Conservation (phyloP, 352 stramenopile species). For the Phytophthora europaea region DNA sequence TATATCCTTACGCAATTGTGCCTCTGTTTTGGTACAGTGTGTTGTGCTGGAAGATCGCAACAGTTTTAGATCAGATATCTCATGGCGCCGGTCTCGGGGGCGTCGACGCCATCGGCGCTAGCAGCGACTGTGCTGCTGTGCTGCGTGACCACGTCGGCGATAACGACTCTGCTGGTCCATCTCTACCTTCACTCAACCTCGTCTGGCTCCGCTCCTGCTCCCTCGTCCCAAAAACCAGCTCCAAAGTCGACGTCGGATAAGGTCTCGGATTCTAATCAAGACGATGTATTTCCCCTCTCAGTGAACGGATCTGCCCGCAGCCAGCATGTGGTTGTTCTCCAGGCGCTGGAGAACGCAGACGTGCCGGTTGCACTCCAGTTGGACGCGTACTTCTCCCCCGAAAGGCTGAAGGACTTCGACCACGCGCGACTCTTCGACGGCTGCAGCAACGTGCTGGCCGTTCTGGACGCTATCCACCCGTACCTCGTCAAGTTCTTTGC, state of each 20-base stretch:
- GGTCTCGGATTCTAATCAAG: constrained; percentile 2
- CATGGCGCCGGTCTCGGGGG: constrained; percentile 1
- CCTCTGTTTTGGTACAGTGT: background rate
- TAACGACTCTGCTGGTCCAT: constrained; percentile 51
- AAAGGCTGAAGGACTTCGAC: constrained; percentile 59
- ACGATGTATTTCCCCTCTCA: constrained; percentile 2
- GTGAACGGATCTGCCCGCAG: background rate
- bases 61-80: background rate
- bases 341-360: constrained; percentile 23
- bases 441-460: constrained; percentile 65
- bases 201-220: background rate
- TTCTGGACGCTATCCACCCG: constrained; percentile 70
- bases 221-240: background rate
- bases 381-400: constrained; percentile 54
- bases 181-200: constrained; percentile 40
- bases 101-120: constrained; percentile 16
- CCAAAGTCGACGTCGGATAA: constrained; percentile 1
- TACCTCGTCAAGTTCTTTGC: constrained; percentile 68
- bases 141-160: constrained; percentile 48
- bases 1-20: background rate
- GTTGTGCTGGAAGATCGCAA: constrained; percentile 17
- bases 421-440: constrained; percentile 64
- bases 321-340: constrained; percentile 36
- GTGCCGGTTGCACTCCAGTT: constrained; percentile 59
- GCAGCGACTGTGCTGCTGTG: constrained; percentile 52